phyloP scores from a whole-genome alignment of 2,329 filamentous ascomycete genomes.

The Aspergillus fumigatus region DNA sequence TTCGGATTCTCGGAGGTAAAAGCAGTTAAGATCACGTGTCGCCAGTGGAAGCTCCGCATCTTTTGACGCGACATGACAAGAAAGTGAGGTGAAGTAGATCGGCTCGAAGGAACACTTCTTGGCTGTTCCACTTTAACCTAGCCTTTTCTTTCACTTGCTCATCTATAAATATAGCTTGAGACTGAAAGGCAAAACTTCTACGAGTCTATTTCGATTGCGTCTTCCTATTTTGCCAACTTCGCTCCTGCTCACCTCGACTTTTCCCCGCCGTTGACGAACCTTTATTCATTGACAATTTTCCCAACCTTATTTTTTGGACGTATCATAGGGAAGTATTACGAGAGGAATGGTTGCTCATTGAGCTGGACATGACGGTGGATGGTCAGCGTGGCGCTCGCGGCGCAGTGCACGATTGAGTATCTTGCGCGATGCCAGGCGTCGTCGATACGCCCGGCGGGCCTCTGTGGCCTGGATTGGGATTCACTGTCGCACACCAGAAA shows the following conservation, averaged over 20 bases:
- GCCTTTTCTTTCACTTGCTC: background rate
- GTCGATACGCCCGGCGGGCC: conserved; percentile 31
- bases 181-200: background rate
- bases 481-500: conserved; percentile 72
- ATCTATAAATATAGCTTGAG: background rate
- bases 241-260: background rate
- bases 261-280: background rate
- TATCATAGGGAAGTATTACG: background rate
- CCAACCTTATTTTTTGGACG: background rate
- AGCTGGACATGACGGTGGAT: conserved; percentile 38
- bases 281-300: background rate
- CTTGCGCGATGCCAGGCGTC: conserved; percentile 37
- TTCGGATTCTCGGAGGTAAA: background rate
- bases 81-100: conserved; percentile 2
- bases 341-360: conserved; percentile 10
- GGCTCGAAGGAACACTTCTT: background rate
- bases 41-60: conserved; percentile 12
- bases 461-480: conserved; percentile 37
- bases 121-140: background rate
- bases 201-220: background rate
- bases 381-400: conserved; percentile 32
- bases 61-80: conserved; percentile 12
- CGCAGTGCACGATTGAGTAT: conserved; percentile 35
- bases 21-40: conserved; percentile 9
- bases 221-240: background rate